Base-by-base conservation (phyloP, 257 asterid species). In the Handroanthus guayacan region DNA sequence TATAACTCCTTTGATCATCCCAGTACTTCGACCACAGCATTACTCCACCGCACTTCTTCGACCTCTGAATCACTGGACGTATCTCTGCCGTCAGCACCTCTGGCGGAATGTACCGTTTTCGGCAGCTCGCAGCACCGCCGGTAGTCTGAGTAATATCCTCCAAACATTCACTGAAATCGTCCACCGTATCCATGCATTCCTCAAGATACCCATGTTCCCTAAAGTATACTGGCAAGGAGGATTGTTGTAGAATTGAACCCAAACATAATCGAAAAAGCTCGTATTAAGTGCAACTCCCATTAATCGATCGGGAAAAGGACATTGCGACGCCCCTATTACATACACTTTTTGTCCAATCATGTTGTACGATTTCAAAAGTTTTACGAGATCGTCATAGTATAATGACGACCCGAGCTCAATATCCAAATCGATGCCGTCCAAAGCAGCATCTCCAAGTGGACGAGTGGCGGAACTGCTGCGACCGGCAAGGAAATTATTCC, bases 11-110 rank as follows among this genome's bases (percentile, higher is more conserved):
- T 34, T 71, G 85, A 66, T 88, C 92, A 76, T 90, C 93, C 87
- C 86, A 87, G 38, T 54, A 87, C 80, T 84, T 86, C 1, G 95
- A 87, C 97, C 95, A 90, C 56, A 92, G 85, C 95, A 92, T 92
- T 60, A 89, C 94, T 6, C 97, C 97, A 2, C 97, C 97, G 9
- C 87, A 92, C 71, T 84, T 83, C 7, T 20, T 52, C 38, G 91
- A 86, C 25, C 63, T 79, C 57, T 38, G 79, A 3, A 90, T 90
- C 82, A 39, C 86, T 77, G 97, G 94, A 3, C 89, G 78, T 44
- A 90, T 80, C 76, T 86, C 74, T 43, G 75, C 55, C 37, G 74
- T 80, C 79, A 87, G 73, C 68, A 78, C 86, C 1, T 71, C 77
- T 60, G 89, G 77, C 75, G 93, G 91, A 63, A 89, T 79, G 63